Evolutionary conservation across 2,329 filamentous ascomycete genomes (phyloP).

Genomic region (Colletotrichum caudatum): DNA sequence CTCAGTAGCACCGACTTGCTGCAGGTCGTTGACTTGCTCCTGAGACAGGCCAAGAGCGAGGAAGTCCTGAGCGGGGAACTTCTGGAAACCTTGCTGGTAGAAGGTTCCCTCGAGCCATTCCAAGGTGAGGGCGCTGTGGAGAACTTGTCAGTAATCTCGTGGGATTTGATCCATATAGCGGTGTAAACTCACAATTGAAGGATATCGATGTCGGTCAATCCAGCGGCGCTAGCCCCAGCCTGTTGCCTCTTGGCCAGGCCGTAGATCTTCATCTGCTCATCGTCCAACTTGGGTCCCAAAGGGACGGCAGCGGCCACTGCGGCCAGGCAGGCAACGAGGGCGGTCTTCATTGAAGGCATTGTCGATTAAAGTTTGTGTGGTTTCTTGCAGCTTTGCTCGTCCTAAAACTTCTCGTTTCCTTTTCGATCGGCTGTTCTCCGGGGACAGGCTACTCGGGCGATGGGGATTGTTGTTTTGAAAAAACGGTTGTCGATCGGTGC

Average conservation of each 20-base stretch:
- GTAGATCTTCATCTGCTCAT: conserved; percentile 60
- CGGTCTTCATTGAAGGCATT: conserved; percentile 63
- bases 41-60: conserved; percentile 68
- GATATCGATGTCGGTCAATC: conserved; percentile 66
- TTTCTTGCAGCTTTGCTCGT: conserved; percentile 46
- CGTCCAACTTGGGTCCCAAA: conserved; percentile 57
- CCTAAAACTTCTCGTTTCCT: conserved; percentile 38
- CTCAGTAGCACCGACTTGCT: conserved; percentile 46
- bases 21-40: conserved; percentile 61
- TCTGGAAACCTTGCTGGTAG: conserved; percentile 77
- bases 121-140: conserved; percentile 73
- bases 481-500: conserved; percentile 36
- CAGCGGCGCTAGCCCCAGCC: conserved; percentile 58
- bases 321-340: conserved; percentile 59
- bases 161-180: fast-evolving
- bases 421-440: conserved; percentile 43
- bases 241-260: conserved; percentile 64
- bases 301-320: conserved; percentile 62
- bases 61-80: conserved; percentile 75
- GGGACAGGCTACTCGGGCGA: conserved; percentile 30
- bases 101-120: conserved; percentile 81
- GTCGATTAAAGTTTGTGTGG: conserved; percentile 45
- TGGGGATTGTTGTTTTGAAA: conserved; percentile 2
- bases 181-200: conserved; percentile 66
- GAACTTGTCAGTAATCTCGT: not conserved